These are phyloP conservation scores for Pseudogymnoascus sp. DNA, from an alignment of 2,329 filamentous ascomycete genomes.

Conservation along the genomic window DNA sequence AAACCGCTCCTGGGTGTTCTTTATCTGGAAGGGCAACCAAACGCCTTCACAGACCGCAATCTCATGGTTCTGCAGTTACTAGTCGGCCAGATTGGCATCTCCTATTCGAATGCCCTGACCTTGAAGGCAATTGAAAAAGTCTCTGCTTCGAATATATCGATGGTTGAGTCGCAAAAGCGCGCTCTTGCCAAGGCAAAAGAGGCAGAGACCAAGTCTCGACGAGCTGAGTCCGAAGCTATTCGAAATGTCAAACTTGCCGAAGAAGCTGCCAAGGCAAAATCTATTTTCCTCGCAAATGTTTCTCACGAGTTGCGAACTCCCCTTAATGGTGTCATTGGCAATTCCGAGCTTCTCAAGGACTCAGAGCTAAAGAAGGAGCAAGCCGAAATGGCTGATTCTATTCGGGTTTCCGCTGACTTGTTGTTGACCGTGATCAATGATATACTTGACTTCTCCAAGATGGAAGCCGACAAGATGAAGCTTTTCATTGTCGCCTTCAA, in stretches of 20 bases:
- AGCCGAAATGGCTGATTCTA: slow-evolving; percentile 78
- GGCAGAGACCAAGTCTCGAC: slow-evolving; percentile 67
- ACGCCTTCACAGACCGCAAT: slow-evolving; percentile 68
- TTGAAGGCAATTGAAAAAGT: slow-evolving; percentile 68
- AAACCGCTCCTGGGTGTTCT: slow-evolving; percentile 63
- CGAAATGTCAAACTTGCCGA: slow-evolving; percentile 74
- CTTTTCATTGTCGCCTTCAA: slow-evolving; percentile 64
- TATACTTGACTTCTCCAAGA: slow-evolving; percentile 90
- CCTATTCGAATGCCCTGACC: slow-evolving; percentile 58
- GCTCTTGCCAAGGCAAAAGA: slow-evolving; percentile 63
- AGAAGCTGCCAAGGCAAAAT: slow-evolving; percentile 74
- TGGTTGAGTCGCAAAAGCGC: slow-evolving; percentile 68
- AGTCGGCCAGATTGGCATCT: slow-evolving; percentile 70
- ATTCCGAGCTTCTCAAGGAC: slow-evolving; percentile 73
- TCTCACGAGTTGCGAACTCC: slow-evolving; percentile 75
- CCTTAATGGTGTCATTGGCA: slow-evolving; percentile 81
- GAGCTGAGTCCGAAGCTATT: slow-evolving; percentile 66
- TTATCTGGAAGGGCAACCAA: slow-evolving; percentile 66
- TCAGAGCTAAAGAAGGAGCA: slow-evolving; percentile 68
- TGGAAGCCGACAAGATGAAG: slow-evolving; percentile 81
- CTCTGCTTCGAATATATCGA: slow-evolving; percentile 66
- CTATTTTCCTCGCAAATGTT: slow-evolving; percentile 71
- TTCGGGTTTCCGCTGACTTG: slow-evolving; percentile 76
- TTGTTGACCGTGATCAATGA: slow-evolving; percentile 91
- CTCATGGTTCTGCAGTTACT: slow-evolving; percentile 59